Evolutionary conservation across 305 asterid genomes (phyloP).

Genomic region (Petunia hybrid): DNA sequence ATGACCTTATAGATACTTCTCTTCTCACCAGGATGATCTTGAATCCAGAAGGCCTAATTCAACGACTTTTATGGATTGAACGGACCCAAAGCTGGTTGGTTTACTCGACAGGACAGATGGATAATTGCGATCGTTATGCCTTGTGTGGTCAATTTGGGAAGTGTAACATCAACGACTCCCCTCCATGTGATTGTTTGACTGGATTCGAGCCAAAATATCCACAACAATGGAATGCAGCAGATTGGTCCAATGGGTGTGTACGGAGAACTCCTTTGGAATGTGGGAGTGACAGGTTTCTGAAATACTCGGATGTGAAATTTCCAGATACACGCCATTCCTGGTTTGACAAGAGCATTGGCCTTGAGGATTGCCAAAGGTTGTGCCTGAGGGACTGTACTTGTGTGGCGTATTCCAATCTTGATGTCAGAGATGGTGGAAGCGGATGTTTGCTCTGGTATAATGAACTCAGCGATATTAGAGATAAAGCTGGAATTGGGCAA

Average conservation of each 20-base stretch:
- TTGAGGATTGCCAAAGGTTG: conserved; percentile 34
- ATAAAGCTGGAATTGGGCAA: conserved; percentile 33
- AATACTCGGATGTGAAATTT: conserved; percentile 39
- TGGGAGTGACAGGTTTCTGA: conserved; percentile 33
- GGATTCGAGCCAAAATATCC: conserved; percentile 39
- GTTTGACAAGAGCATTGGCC: conserved; percentile 31
- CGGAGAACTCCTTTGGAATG: conserved; percentile 42
- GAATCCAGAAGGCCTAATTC: conserved; percentile 28
- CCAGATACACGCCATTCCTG: conserved; percentile 40
- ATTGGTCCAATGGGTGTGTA: conserved; percentile 45
- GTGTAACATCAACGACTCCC: conserved; percentile 36
- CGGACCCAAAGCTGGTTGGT: conserved; percentile 36
- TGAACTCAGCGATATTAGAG: conserved; percentile 41
- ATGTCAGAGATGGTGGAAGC: conserved; percentile 33
- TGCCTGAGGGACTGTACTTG: conserved; percentile 50
- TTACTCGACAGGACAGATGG: conserved; percentile 38
- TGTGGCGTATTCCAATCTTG: conserved; percentile 43
- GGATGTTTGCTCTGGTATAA: conserved; percentile 48
- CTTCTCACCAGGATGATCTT: conserved; percentile 10
- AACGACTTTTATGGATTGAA: conserved; percentile 31
- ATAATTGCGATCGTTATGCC: conserved; percentile 37
- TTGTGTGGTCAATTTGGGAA: conserved; percentile 42
- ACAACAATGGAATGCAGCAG: conserved; percentile 38
- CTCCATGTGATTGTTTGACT: conserved; percentile 39
- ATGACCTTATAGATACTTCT: not conserved